These are phyloP conservation scores for Colletotrichum filicis DNA, from an alignment of 2,329 filamentous ascomycete genomes.

Conservation along the genomic window DNA sequence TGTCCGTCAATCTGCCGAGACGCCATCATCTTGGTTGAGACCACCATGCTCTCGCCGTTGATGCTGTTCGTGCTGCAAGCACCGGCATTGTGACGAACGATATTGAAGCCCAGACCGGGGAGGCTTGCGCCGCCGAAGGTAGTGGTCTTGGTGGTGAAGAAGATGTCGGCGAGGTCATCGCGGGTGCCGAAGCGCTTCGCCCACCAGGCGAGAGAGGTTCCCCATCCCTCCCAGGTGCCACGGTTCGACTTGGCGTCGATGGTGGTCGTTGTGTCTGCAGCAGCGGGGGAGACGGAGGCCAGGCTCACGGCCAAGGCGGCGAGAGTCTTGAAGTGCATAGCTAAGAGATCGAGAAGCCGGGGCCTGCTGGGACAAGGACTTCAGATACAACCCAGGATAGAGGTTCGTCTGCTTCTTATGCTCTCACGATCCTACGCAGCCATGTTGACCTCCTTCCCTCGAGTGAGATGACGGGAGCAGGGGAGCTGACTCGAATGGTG, in stretches of 20 bases:
- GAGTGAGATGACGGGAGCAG: neutral
- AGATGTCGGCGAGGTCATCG: conserved; percentile 53
- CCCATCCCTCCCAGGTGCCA: conserved; percentile 57
- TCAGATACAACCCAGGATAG: neutral
- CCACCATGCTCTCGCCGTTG: conserved; percentile 46
- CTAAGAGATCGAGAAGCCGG: neutral
- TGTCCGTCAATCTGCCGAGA: conserved; percentile 53
- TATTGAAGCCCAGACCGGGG: conserved; percentile 54
- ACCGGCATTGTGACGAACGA: conserved; percentile 56
- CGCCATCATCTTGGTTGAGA: conserved; percentile 49
- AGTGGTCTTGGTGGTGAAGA: conserved; percentile 49
- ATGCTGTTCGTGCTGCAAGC: conserved; percentile 49
- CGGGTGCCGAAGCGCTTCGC: conserved; percentile 51
- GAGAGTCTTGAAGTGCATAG: conserved; percentile 17
- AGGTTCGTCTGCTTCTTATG: neutral
- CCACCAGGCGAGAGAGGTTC: conserved; percentile 57
- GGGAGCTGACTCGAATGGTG: conserved; percentile 21
- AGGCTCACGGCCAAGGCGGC: conserved; percentile 16
- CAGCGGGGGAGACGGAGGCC: neutral
- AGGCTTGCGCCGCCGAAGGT: conserved; percentile 43
- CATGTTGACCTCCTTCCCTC: neutral
- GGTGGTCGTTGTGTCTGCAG: conserved; percentile 13
- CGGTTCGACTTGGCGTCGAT: conserved; percentile 43
- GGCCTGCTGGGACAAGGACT: neutral
- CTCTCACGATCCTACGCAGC: neutral